These are phyloP conservation scores for Circinella umbellata DNA, from an alignment of 371 early-diverging fungal species.

Conservation along the genomic window DNA sequence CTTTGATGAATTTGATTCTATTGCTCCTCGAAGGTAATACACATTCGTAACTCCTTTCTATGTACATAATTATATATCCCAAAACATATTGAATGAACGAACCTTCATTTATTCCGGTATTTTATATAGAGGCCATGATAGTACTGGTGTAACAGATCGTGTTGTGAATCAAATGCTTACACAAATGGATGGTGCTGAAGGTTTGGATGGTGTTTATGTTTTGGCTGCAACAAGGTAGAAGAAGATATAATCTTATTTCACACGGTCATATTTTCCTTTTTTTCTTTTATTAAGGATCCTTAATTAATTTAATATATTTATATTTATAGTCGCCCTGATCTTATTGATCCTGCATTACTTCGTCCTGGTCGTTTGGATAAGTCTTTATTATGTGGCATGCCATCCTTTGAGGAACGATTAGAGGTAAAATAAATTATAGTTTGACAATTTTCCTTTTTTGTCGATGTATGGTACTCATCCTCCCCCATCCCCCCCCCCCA, in stretches of 20 bases:
- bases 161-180: constrained; percentile 97
- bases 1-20: constrained; percentile 98
- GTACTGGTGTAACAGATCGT: constrained; percentile 92
- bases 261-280: no score
- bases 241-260: no score
- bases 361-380: constrained; percentile 99
- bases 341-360: constrained; percentile 97
- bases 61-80: no score
- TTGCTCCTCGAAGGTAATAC: constrained; percentile 81
- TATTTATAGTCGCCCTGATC: constrained; percentile 91
- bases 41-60: no score
- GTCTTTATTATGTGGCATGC: constrained; percentile 88
- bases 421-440: constrained; percentile 38
- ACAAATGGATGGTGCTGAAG: constrained; percentile 97
- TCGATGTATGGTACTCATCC: no score
- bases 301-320: no score
- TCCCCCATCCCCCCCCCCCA: no score
- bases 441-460: not conserved
- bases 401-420: constrained; percentile 70
- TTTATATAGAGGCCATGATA: constrained; percentile 79
- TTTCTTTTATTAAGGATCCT: no score
- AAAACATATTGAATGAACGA: no score
- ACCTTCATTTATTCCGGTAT: no score
- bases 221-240: constrained; percentile 91
- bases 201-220: constrained; percentile 88